A percentile compares a stretch with the other conserved stretches of the same genome.
Conservation (phyloP, 768 basidiomycete genomes). For the Tubosaeta sp. region DNA sequence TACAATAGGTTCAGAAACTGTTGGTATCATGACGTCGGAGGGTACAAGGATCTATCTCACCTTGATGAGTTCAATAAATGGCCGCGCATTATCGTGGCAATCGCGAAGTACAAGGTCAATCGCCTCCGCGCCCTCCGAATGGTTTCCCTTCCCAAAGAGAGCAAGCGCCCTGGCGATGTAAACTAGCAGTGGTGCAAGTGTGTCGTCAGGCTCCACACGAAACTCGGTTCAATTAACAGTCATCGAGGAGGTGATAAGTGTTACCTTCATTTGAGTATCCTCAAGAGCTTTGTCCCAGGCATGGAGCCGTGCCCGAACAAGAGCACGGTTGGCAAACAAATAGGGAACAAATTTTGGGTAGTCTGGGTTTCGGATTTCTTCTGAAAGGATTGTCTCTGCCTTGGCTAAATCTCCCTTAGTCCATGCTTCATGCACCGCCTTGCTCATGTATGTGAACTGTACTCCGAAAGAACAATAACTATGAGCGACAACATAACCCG, state of each 20-base stretch:
- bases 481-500: too few species aligned
- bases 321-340: constrained; percentile 3
- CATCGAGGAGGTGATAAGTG: not conserved
- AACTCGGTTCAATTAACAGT: not conserved
- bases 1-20: too few species aligned
- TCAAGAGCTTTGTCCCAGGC: constrained; percentile 4
- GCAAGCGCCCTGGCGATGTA: too few species aligned
- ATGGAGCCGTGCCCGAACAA: constrained; percentile 1
- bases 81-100: too few species aligned
- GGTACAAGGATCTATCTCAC: too few species aligned
- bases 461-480: not conserved
- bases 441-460: constrained; percentile 5
- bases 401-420: not conserved
- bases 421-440: constrained; percentile 1
- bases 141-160: too few species aligned
- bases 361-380: not conserved
- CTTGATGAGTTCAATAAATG: too few species aligned
- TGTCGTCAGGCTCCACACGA: not conserved
- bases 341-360: not conserved
- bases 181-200: too few species aligned
- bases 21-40: too few species aligned
- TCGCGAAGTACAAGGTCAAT: too few species aligned
- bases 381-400: constrained; percentile 2
- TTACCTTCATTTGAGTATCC: not conserved
- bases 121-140: too few species aligned